Percentiles rank a stretch among this genome's conserved stretches.
These are phyloP conservation scores for Aethionema arabicum DNA, from an alignment of 345 rosid genomes.

Conservation along the genomic window DNA sequence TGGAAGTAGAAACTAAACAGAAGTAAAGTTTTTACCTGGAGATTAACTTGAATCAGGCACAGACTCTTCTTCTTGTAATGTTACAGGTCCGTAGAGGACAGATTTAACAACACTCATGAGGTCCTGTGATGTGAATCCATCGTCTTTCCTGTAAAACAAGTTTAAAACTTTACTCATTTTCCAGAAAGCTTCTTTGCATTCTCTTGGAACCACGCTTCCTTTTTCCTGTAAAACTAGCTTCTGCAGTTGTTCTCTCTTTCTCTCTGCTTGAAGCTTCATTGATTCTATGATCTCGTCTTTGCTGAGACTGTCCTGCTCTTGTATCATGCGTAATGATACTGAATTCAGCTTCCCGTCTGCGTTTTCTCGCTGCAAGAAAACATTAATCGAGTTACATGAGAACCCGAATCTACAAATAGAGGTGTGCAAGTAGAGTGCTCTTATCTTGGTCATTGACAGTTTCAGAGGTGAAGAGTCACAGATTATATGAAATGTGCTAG, in stretches of 20 bases:
- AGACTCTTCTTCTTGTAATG: conserved; percentile 26
- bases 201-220: conserved; percentile 55
- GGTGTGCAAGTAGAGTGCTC: neutral
- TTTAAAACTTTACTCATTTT: conserved; percentile 73
- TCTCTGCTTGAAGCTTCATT: conserved; percentile 36
- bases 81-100: conserved; percentile 49
- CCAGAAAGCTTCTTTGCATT: conserved; percentile 75
- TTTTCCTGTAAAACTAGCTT: conserved; percentile 55
- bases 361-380: conserved; percentile 60
- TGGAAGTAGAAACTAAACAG: neutral
- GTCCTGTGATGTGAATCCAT: conserved; percentile 67
- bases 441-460: too few species aligned
- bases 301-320: conserved; percentile 26
- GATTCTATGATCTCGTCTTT: conserved; percentile 45
- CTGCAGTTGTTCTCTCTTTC: conserved; percentile 48
- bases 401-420: neutral
- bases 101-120: conserved; percentile 48
- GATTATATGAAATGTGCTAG: too few species aligned
- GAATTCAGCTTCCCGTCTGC: conserved; percentile 72
- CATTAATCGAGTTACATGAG: neutral
- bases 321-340: conserved; percentile 54
- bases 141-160: conserved; percentile 67
- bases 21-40: neutral
- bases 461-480: too few species aligned
- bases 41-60: conserved; percentile 1